Evolutionary conservation across 2,329 filamentous ascomycete genomes (phyloP).

Genomic region (Herpotrichia juniperi): DNA sequence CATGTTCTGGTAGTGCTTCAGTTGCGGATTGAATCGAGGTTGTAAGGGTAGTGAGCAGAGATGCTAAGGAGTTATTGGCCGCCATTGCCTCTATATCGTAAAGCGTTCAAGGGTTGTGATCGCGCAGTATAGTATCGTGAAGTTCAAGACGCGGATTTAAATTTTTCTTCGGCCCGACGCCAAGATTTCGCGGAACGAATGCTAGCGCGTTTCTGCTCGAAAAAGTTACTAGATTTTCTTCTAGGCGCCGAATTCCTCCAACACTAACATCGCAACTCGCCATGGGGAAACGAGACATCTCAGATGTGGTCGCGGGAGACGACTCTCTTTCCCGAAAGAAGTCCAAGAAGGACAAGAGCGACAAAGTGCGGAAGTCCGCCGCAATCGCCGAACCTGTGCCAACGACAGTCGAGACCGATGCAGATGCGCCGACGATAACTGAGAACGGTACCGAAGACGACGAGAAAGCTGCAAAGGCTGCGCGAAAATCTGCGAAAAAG

Average conservation of each 20-base stretch:
- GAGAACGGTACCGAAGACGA: constrained; percentile 29
- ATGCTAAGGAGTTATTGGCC: constrained; percentile 46
- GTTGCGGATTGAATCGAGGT: constrained; percentile 69
- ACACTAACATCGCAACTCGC: constrained; percentile 1
- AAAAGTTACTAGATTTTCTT: constrained; percentile 12
- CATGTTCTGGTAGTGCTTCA: constrained; percentile 58
- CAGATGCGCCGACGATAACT: constrained; percentile 20
- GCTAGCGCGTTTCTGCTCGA: constrained; percentile 12
- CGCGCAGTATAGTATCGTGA: background rate
- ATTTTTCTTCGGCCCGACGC: constrained; percentile 11
- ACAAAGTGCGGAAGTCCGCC: constrained; percentile 30
- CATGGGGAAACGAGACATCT: constrained; percentile 46
- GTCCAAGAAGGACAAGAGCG: constrained; percentile 44
- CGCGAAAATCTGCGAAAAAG: constrained; percentile 50
- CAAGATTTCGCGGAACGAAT: constrained; percentile 17
- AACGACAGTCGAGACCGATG: constrained; percentile 24
- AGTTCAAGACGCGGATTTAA: background rate
- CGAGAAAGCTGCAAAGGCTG: constrained; percentile 47
- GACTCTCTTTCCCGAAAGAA: constrained; percentile 43
- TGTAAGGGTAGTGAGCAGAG: constrained; percentile 52
- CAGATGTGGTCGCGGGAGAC: constrained; percentile 37
- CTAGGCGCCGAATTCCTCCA: background rate
- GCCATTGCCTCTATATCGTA: constrained; percentile 33
- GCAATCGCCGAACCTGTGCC: constrained; percentile 22
- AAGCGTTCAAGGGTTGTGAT: background rate